Conservation (phyloP, 1,139 yeast genomes). For the Debaryomyces nepalensis region DNA sequence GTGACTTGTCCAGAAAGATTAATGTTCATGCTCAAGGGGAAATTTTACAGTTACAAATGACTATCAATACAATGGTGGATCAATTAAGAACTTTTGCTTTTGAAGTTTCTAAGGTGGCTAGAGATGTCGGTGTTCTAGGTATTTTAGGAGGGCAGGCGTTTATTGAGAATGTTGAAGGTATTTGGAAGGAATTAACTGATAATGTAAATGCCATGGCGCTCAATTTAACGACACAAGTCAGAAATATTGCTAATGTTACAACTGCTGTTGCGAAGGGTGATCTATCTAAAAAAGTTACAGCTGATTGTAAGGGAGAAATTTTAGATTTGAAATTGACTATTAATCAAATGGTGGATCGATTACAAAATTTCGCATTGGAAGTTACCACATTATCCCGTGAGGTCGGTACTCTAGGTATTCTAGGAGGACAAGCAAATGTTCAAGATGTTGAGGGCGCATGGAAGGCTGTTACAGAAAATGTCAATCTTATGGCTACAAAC, state of each 20-base stretch:
- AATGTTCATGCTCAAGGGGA: constrained; percentile 88
- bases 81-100: constrained; percentile 86
- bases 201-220: constrained; percentile 92
- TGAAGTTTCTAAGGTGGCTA: constrained; percentile 85
- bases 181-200: constrained; percentile 88
- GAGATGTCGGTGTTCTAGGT: constrained; percentile 91
- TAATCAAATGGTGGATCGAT: constrained; percentile 85
- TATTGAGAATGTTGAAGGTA: constrained; percentile 83
- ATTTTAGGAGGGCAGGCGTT: constrained; percentile 87
- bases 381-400: constrained; percentile 86
- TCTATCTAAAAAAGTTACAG: constrained; percentile 81
- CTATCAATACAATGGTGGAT: constrained; percentile 86
- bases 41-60: constrained; percentile 75
- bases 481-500: constrained; percentile 87
- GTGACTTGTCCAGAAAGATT: constrained; percentile 76
- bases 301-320: constrained; percentile 88
- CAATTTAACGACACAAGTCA: constrained; percentile 82
- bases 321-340: constrained; percentile 79
- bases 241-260: constrained; percentile 89
- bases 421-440: constrained; percentile 91
- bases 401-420: constrained; percentile 87
- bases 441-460: constrained; percentile 94
- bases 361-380: constrained; percentile 86
- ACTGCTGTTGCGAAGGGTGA: constrained; percentile 95
- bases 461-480: constrained; percentile 90